Conservation (phyloP, 2,329 filamentous ascomycete species). For the Graphilbum sp. region DNA sequence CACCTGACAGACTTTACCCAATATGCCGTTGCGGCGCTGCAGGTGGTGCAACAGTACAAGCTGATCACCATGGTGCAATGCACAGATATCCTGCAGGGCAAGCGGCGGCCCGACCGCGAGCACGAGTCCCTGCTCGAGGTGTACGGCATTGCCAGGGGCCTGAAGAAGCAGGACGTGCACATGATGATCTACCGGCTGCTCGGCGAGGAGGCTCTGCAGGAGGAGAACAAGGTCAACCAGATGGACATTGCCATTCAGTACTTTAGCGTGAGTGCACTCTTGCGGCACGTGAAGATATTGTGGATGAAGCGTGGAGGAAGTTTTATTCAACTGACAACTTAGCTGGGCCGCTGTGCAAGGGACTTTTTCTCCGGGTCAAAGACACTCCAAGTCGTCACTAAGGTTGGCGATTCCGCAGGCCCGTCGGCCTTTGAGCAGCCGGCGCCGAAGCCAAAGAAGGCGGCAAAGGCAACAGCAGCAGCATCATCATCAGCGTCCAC, state of each 20-base stretch:
- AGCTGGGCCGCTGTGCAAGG: conserved; percentile 24
- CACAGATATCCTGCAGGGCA: conserved; percentile 69
- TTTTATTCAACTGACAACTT: neutral
- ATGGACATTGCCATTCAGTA: conserved; percentile 61
- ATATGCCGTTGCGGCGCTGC: conserved; percentile 54
- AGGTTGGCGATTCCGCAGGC: conserved; percentile 14
- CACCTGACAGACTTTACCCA: conserved; percentile 62
- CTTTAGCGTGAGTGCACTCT: conserved; percentile 45
- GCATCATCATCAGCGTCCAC: too few species aligned
- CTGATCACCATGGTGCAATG: conserved; percentile 64
- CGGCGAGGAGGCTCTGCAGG: conserved; percentile 54
- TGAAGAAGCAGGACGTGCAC: conserved; percentile 64
- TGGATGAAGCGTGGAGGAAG: too few species aligned
- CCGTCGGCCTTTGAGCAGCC: neutral
- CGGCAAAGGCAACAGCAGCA: conserved; percentile 3
- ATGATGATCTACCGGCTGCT: conserved; percentile 67
- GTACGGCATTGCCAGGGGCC: conserved; percentile 50
- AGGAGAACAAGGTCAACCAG: conserved; percentile 50
- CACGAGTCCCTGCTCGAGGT: conserved; percentile 32
- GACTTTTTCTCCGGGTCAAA: conserved; percentile 27
- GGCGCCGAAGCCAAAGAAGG: conserved; percentile 5
- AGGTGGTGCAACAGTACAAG: conserved; percentile 43
- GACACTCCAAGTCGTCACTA: conserved; percentile 26
- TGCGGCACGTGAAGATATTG: too few species aligned
- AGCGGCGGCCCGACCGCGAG: conserved; percentile 40